phyloP scores from a whole-genome alignment of 73 alveolate species.

The Paramecium caudatum region DNA sequence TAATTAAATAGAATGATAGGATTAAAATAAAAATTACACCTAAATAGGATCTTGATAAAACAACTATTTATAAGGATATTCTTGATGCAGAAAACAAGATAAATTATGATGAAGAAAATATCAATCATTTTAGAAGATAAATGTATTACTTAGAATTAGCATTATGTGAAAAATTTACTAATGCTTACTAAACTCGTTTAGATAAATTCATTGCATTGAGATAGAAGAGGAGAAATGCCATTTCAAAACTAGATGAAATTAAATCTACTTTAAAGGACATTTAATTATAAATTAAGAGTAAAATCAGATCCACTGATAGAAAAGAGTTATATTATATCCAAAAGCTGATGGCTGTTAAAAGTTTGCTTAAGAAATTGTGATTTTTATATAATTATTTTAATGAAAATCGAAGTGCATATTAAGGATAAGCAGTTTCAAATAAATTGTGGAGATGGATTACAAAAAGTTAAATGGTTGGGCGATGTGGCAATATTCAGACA shows the following conservation, averaged over 20 bases:
- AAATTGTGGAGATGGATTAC: constrained; percentile 76
- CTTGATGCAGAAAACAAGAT: not conserved
- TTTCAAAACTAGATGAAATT: no score
- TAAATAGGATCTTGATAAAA: not conserved
- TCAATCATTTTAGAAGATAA: not conserved
- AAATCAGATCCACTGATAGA: no score
- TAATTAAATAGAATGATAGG: not conserved
- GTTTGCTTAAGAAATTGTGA: not conserved
- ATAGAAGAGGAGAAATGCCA: no score
- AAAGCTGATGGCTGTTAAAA: no score
- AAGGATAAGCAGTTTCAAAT: constrained; percentile 74
- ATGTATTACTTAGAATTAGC: not conserved
- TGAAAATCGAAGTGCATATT: constrained; percentile 72
- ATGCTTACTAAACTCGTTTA: not conserved
- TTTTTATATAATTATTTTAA: not conserved
- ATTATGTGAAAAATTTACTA: not conserved
- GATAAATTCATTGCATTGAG: no score
- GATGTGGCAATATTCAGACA: constrained; percentile 77
- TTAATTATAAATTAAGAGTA: no score
- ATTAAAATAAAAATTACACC: not conserved
- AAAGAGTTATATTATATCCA: no score
- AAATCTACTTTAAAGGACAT: no score
- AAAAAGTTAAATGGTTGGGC: constrained; percentile 75
- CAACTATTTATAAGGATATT: not conserved
- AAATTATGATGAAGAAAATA: not conserved